These are phyloP conservation scores for Eremothecium gossypii DNA, from an alignment of 1,139 yeast species.

Conservation along the genomic window DNA sequence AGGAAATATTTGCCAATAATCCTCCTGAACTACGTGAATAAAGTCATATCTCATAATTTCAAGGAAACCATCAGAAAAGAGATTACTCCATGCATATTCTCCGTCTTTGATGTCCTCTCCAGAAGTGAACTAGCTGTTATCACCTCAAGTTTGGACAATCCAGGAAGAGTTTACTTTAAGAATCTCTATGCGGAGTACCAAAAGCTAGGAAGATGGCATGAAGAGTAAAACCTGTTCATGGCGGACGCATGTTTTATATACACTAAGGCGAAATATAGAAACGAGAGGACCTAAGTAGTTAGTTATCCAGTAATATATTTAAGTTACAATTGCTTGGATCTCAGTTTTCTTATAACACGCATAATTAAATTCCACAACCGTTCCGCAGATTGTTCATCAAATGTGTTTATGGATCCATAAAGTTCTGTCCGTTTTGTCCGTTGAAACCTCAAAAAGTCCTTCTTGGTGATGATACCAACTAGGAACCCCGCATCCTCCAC, in stretches of 20 bases:
- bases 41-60: conserved; percentile 45
- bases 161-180: conserved; percentile 63
- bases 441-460: conserved; percentile 51
- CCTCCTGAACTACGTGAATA: conserved; percentile 45
- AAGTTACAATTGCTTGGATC: conserved; percentile 9
- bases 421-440: conserved; percentile 21
- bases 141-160: conserved; percentile 60
- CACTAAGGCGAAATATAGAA: too few species aligned
- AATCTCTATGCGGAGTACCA: conserved; percentile 63
- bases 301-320: too few species aligned
- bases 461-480: conserved; percentile 58
- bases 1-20: conserved; percentile 57
- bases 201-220: conserved; percentile 78
- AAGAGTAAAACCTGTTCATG: conserved; percentile 29
- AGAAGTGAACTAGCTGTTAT: conserved; percentile 54
- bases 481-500: conserved; percentile 48
- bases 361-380: conserved; percentile 17
- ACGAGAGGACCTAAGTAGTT: too few species aligned
- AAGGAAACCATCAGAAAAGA: conserved; percentile 41
- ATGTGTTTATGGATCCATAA: conserved; percentile 22
- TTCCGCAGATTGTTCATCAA: conserved; percentile 21
- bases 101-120: conserved; percentile 62
- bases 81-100: conserved; percentile 48
- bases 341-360: conserved; percentile 3
- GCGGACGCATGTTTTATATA: too few species aligned